Percentiles rank a stretch among this genome's conserved stretches.
Evolutionary conservation across 2,329 filamentous ascomycete genomes (phyloP).

Genomic region (Colletotrichum somersetense): DNA sequence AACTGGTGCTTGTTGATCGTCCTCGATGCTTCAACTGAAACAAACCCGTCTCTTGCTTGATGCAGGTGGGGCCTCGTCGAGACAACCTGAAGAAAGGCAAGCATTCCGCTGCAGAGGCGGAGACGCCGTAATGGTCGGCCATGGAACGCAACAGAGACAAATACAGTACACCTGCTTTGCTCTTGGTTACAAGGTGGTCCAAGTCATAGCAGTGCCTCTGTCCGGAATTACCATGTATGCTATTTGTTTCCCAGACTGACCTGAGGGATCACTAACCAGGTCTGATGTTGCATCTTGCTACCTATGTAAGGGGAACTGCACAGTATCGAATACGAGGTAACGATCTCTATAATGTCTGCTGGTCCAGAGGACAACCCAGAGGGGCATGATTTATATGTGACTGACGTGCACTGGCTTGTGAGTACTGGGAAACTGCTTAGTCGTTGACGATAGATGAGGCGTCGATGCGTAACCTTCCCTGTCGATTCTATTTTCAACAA

Average conservation of each 20-base stretch:
- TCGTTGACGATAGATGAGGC: slow-evolving; percentile 10
- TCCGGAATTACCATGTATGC: not conserved
- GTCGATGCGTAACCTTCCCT: not conserved
- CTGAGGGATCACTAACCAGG: not conserved
- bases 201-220: not conserved
- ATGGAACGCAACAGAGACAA: slow-evolving; percentile 1
- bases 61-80: slow-evolving; percentile 24
- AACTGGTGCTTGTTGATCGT: slow-evolving; percentile 12
- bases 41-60: slow-evolving; percentile 24
- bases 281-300: not conserved
- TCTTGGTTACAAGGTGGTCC: slow-evolving; percentile 20
- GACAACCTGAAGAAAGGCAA: slow-evolving; percentile 19
- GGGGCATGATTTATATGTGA: not conserved
- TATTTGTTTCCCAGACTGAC: not conserved
- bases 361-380: no score
- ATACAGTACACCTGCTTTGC: not conserved
- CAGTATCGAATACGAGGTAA: slow-evolving; percentile 5
- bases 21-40: slow-evolving; percentile 35
- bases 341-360: slow-evolving; percentile 8
- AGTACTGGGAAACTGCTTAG: slow-evolving; percentile 9
- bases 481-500: not conserved
- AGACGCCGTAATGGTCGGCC: slow-evolving; percentile 1
- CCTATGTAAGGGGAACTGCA: not conserved
- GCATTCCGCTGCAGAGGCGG: slow-evolving; percentile 16
- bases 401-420: not conserved